phyloP scores from a whole-genome alignment of 2,329 filamentous ascomycete species.

The Ophioceras dolichostomum region DNA sequence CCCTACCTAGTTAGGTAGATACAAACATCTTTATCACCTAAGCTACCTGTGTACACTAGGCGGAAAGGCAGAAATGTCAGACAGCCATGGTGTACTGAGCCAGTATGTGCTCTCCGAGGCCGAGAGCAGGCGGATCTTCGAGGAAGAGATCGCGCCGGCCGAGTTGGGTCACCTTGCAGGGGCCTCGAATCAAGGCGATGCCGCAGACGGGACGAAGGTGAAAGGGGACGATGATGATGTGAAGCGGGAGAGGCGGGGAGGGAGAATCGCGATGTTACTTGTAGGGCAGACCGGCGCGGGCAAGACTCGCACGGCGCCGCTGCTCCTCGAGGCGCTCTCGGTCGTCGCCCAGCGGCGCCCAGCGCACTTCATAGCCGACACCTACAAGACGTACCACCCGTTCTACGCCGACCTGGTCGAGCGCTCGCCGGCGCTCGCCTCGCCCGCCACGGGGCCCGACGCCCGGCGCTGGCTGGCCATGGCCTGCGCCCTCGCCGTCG shows the following conservation, averaged over 20 bases:
- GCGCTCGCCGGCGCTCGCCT: constrained; percentile 19
- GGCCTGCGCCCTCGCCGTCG: constrained; percentile 21
- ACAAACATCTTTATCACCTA: too few species aligned
- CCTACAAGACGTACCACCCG: constrained; percentile 35
- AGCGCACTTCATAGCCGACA: constrained; percentile 34
- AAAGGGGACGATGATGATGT: not conserved
- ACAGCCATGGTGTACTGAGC: not conserved
- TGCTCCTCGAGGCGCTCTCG: constrained; percentile 20
- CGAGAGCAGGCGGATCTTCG: constrained; percentile 14
- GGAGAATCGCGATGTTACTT: constrained; percentile 7
- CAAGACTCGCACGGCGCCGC: constrained; percentile 30
- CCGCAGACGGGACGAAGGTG: not conserved
- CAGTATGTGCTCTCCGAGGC: constrained; percentile 14
- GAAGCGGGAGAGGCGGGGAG: too few species aligned
- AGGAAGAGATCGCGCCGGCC: constrained; percentile 10
- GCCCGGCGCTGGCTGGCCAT: constrained; percentile 30
- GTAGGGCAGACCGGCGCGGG: constrained; percentile 35
- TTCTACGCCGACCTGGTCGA: constrained; percentile 20
- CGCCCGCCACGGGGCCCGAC: constrained; percentile 24
- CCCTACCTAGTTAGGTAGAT: too few species aligned
- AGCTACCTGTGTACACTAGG: too few species aligned
- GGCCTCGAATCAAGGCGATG: not conserved
- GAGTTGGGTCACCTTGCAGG: constrained; percentile 6
- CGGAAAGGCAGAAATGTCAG: not conserved
- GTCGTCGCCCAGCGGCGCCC: constrained; percentile 3